These are phyloP conservation scores for Colletotrichum costaricense DNA, from an alignment of 2,329 filamentous ascomycete species.

Conservation along the genomic window DNA sequence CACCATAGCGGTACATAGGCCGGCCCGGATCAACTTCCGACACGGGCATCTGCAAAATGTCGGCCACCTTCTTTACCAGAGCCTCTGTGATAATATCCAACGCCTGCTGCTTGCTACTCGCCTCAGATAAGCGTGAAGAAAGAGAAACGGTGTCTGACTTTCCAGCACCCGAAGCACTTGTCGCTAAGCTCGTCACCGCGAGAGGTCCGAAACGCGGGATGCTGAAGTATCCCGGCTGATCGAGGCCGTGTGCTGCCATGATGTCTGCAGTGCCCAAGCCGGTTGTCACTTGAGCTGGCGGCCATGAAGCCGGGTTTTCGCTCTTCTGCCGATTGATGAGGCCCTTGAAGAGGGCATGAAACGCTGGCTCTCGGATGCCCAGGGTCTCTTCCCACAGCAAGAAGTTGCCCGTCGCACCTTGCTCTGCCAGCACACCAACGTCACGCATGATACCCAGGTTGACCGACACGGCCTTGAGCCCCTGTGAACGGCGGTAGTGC, in stretches of 20 bases:
- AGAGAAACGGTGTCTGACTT: not conserved
- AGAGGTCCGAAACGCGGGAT: not conserved
- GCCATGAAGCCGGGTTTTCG: not conserved
- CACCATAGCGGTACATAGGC: slow-evolving; percentile 11
- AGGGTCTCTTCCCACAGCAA: slow-evolving; percentile 34
- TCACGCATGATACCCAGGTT: slow-evolving; percentile 28
- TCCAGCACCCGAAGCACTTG: not conserved
- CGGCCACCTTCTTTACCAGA: slow-evolving; percentile 2
- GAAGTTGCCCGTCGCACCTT: not conserved
- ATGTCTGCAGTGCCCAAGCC: not conserved
- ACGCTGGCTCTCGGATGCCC: slow-evolving; percentile 37
- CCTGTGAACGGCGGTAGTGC: slow-evolving; percentile 15
- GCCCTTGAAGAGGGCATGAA: slow-evolving; percentile 37
- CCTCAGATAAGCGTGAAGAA: not conserved
- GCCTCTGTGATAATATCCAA: slow-evolving; percentile 9
- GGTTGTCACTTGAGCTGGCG: not conserved
- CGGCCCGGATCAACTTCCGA: not conserved
- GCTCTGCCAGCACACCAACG: slow-evolving; percentile 18
- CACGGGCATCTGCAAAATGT: not conserved
- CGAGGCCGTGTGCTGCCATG: not conserved
- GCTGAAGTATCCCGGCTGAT: not conserved
- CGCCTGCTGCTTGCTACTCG: not conserved
- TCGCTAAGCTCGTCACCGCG: not conserved
- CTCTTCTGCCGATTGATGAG: slow-evolving; percentile 23
- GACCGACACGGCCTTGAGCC: slow-evolving; percentile 13